Evolutionary conservation across 768 basidiomycete species (phyloP), one percentile per base, ranked within the genome.

Genomic region (Psilocybe subaeruginosa): DNA sequence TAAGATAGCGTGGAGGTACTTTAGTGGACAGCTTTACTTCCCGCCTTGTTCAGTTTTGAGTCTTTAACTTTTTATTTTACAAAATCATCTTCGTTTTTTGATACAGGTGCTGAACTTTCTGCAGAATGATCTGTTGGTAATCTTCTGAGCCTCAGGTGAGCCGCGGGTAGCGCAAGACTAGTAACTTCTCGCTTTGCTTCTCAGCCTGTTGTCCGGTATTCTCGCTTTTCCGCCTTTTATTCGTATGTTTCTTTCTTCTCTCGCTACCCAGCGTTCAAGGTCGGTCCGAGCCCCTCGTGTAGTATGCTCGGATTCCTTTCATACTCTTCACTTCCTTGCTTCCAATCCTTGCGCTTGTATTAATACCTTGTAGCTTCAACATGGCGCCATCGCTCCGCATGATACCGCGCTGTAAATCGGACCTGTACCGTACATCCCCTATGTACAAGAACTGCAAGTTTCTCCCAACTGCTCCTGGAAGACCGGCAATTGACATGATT

Each of bases 201-300:
- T 35, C 30, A 3, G 12, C n/a, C n/a, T 7, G n/a, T 53, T 53
- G 51, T 53, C 51, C 51, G 51, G 51, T 31, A 17, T 37, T 53
- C 30, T 53, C 51, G 51, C 51, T 37, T n/a, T 53, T 6, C n/a
- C 12, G 33, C 16, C n/a, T 33, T 37, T 27, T 16, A 31, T 31
- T 17, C n/a, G 16, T 4, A 30, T 16, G 7, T n/a, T 27, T 8
- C 27, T 49, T 23, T 27, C 50, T 51, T 51, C 50, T 51, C 8
- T 16, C 31, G 51, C 33, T 53, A 37, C n/a, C 19, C 33, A 50
- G 31, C 14, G 8, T 53, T 30, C 47, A 23, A 11, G 46, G 47
- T 53, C 51, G 51, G 51, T 53, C 51, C 51, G 51, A 53, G 30
- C 8, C 33, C 30, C 30, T 35, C 51, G 51, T 43, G 41, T 43